phyloP scores from a whole-genome alignment of 176 grass and related monocot species.

The Carex myosuroides region DNA sequence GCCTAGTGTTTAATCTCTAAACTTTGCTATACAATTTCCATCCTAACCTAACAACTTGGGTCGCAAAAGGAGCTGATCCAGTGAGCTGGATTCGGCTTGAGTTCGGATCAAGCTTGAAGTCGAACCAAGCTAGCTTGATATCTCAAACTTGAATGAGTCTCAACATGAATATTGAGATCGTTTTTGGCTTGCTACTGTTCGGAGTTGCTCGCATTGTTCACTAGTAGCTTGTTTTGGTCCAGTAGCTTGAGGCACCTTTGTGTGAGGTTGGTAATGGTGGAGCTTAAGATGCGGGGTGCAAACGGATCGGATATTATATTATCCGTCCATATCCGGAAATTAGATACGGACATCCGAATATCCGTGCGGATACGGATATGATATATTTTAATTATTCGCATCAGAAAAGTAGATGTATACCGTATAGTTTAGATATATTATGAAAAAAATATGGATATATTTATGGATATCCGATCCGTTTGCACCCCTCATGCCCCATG shows the following conservation, averaged over 20 bases:
- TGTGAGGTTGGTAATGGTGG: neutral
- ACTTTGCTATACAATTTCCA: neutral
- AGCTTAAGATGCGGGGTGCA: neutral
- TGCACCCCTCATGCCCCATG: too few relatives aligned
- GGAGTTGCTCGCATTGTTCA: neutral
- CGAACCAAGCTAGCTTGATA: neutral
- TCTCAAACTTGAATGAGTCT: neutral
- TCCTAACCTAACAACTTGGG: neutral
- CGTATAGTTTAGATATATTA: too few relatives aligned
- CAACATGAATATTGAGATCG: neutral
- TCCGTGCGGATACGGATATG: too few relatives aligned
- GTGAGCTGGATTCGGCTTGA: neutral
- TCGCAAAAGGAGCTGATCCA: neutral
- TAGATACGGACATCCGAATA: too few relatives aligned
- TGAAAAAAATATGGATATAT: too few relatives aligned
- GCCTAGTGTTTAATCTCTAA: neutral
- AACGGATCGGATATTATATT: too few relatives aligned
- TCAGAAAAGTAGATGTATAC: too few relatives aligned
- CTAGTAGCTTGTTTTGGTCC: neutral
- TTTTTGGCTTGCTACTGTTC: neutral
- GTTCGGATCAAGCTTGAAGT: neutral
- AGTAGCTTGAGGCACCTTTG: neutral
- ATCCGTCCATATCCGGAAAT: too few relatives aligned
- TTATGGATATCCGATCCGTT: too few relatives aligned
- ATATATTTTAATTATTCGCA: too few relatives aligned